These are phyloP conservation scores for Lunularia cruciata DNA, from an alignment of 225 moss, liverwort and hornwort species.

Conservation along the genomic window DNA sequence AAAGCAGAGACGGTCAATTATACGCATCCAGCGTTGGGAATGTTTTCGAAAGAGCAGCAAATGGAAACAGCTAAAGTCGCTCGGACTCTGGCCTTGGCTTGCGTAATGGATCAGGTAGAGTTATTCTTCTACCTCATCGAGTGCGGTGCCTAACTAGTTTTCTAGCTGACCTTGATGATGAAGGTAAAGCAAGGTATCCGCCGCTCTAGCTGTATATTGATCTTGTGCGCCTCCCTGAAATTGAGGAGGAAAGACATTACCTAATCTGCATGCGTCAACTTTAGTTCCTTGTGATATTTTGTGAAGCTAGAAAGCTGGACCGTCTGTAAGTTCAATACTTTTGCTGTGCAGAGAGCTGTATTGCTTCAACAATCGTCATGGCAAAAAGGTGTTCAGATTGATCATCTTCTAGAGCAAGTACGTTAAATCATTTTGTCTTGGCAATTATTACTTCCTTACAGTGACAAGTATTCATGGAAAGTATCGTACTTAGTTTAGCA, in stretches of 20 bases:
- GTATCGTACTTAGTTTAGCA: too few relatives aligned
- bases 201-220: too few relatives aligned
- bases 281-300: too few relatives aligned
- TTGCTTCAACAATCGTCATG: constrained; percentile 76
- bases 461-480: too few relatives aligned
- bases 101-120: constrained; percentile 87
- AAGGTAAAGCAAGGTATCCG: too few relatives aligned
- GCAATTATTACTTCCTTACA: too few relatives aligned
- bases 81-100: constrained; percentile 81
- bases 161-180: too few relatives aligned
- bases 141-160: too few relatives aligned
- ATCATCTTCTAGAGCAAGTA: constrained; percentile 79
- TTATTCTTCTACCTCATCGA: background rate
- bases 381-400: constrained; percentile 70
- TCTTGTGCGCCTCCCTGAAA: background rate
- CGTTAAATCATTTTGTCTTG: background rate
- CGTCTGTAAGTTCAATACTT: background rate
- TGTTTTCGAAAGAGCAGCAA: constrained; percentile 67
- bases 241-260: background rate
- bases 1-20: constrained; percentile 15
- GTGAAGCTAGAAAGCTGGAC: background rate
- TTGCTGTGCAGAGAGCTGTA: constrained; percentile 63
- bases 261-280: background rate
- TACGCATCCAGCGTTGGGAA: constrained; percentile 30
- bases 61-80: constrained; percentile 80